Percentiles rank a stretch among this genome's conserved stretches.
phyloP scores from a whole-genome alignment of 2,329 filamentous ascomycete genomes.

The Hypocrella siamensis region DNA sequence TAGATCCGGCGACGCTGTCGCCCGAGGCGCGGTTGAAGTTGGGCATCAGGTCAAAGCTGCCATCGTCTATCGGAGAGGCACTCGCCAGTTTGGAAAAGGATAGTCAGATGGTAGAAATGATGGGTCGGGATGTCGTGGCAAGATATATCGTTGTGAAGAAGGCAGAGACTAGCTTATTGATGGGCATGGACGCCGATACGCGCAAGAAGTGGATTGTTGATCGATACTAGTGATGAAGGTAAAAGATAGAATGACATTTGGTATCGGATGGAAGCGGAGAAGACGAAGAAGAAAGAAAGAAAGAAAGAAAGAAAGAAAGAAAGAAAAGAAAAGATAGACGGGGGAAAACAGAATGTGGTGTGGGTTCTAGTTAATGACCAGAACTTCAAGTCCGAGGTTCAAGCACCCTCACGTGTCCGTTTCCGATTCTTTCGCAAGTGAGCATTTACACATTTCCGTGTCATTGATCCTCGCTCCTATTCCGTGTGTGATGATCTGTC shows the following conservation, averaged over 20 bases:
- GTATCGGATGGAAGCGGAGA: not conserved
- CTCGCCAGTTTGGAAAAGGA: constrained; percentile 35
- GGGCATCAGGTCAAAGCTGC: constrained; percentile 38
- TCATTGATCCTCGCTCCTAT: no score
- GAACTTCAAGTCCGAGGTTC: no score
- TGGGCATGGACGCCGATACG: constrained; percentile 28
- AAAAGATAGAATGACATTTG: constrained; percentile 47
- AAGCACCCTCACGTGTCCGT: no score
- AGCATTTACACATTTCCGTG: no score
- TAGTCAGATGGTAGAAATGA: constrained; percentile 22
- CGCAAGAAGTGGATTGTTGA: constrained; percentile 47
- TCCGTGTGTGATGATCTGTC: no score
- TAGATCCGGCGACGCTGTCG: constrained; percentile 36
- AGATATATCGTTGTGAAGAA: constrained; percentile 44
- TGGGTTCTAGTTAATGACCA: no score
- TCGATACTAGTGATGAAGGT: no score
- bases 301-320: no score
- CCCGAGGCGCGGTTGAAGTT: constrained; percentile 30
- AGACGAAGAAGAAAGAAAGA: no score
- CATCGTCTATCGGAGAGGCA: constrained; percentile 36
- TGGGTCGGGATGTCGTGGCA: constrained; percentile 35
- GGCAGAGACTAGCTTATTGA: constrained; percentile 29
- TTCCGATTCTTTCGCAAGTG: no score
- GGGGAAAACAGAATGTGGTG: no score
- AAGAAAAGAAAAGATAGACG: no score